Base-by-base conservation (phyloP, 345 rosid species). In the Toxicodendron radicans region DNA sequence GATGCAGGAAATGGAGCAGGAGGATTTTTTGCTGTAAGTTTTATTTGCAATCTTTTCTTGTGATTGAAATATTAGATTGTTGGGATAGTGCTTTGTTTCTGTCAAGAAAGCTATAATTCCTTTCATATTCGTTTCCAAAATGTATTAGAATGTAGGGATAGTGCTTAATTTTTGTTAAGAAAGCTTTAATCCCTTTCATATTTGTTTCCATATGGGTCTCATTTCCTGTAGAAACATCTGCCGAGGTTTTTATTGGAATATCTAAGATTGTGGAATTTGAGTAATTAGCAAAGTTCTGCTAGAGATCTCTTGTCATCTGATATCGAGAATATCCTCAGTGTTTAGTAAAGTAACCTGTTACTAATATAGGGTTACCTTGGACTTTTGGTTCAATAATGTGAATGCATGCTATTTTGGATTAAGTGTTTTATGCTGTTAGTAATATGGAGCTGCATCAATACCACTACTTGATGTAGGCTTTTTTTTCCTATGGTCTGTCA, bases 1-100 rank as follows among this genome's bases (percentile, higher is more conserved):
- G 99, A 95, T 85, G 99, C 98, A 33, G 99, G 99, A 84, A 93
- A 95, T 85, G 99, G 99, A 79, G 97, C 98, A 45, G 98, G 98
- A 79, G 99, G 98, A 24, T 96, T 92, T 85, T 96, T 96, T 69
- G 92, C 97, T 10, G 98, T 93, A 83, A 91, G 98, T 85, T 76
- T 32, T 49, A 41, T 70, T 75, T 72, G 30, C 35, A 68, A 64
- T 54, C 45, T 43, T 71, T 24, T n/a, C 7, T 48, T 68, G 48
- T 17, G 57, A 60, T 60, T 46, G 57, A 60, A 45, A 60, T 71
- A 17, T 60, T 59, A 7, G 30, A 30, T 60, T 59, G 43, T 43
- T 23, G 66, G 1, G 38, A 46, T 7, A 49, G 45, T 66, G 43
- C 32, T 49, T 24, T 66, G 17, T 66, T 16, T 49, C 24, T 16